These are phyloP conservation scores for Gossypium sturtianum DNA, from an alignment of 345 rosid species.

Conservation along the genomic window DNA sequence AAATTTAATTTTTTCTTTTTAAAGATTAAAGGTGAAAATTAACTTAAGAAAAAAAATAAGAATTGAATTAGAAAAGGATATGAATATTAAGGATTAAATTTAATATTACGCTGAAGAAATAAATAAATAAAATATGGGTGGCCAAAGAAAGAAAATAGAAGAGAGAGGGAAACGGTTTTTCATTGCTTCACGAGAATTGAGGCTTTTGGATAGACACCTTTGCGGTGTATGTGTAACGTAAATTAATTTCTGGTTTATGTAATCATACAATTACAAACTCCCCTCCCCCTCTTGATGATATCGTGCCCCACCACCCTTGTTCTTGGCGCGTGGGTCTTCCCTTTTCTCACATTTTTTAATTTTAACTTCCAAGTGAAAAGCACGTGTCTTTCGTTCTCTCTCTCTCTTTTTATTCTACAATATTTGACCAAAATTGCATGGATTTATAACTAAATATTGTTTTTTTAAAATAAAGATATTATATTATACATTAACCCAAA, in stretches of 20 bases:
- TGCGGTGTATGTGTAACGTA: constrained; percentile 11
- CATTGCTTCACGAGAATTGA: constrained; percentile 12
- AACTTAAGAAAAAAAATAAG: no score
- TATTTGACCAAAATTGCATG: not conserved
- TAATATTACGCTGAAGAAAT: accelerated
- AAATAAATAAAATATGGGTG: not conserved
- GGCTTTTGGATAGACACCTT: constrained; percentile 3
- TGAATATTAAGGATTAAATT: no score
- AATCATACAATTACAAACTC: not conserved
- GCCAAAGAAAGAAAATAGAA: not conserved
- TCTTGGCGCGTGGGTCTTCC: not conserved
- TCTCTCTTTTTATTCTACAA: no score
- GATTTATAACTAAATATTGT: no score
- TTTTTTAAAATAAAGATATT: no score
- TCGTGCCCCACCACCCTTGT: not conserved
- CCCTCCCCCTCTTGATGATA: not conserved
- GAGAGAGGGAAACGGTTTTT: constrained; percentile 9
- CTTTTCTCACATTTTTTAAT: not conserved
- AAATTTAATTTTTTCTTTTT: no score
- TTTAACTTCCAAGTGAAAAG: not conserved
- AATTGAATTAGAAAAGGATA: accelerated
- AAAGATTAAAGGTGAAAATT: accelerated
- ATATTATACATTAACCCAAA: no score
- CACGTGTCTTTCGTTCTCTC: not conserved
- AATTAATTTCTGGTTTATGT: not conserved